Evolutionary conservation across 2,329 filamentous ascomycete genomes (phyloP), one percentile per base, ranked within the genome.

Genomic region (Lecanicillium sp.): DNA sequence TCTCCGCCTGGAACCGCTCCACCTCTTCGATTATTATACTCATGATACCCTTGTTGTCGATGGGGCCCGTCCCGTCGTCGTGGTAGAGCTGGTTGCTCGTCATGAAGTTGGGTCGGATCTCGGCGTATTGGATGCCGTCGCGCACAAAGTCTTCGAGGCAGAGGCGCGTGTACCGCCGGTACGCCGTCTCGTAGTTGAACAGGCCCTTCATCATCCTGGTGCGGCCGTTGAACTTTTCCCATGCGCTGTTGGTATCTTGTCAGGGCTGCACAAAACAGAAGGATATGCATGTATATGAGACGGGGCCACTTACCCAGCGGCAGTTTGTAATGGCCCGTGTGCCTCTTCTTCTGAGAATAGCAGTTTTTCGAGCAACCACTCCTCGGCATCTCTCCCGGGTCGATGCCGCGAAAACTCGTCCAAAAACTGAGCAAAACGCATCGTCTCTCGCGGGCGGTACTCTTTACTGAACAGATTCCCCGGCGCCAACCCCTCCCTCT

Each of bases 121-220:
- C 84, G 23, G 82, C 83, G 56, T 86, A 87, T 64, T 84, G 83
- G 54, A 87, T 81, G 36, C 78, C 78, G 58, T 87, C 82, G 5
- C 68, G 58, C 19, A 80, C 74, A 60, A 87, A 81, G 51, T 80
- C 76, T 49, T 81, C 67, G 10, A 86, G 76, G 17, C 78, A 79
- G 3, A 67, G 60, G 9, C 69, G 66, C 2, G 82, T 84, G 55
- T 87, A 87, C 60, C 65, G 68, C 39, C 69, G 67, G 58, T 81
- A 86, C 3, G 81, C 80, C 3, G 68, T 71, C 58, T 80, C 74
- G 55, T 86, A 86, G 59, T 83, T 84, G 56, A 86, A 75, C 0
- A 87, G 68, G 0, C 84, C 84, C 58, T 87, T 87, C 74, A 87
- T 86, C 68, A 84, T 83, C 42, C 81, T 74, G 3, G 84, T 87